These are phyloP conservation scores for Cladosporium oxysporum DNA, from an alignment of 2,329 filamentous ascomycete species.

Conservation along the genomic window DNA sequence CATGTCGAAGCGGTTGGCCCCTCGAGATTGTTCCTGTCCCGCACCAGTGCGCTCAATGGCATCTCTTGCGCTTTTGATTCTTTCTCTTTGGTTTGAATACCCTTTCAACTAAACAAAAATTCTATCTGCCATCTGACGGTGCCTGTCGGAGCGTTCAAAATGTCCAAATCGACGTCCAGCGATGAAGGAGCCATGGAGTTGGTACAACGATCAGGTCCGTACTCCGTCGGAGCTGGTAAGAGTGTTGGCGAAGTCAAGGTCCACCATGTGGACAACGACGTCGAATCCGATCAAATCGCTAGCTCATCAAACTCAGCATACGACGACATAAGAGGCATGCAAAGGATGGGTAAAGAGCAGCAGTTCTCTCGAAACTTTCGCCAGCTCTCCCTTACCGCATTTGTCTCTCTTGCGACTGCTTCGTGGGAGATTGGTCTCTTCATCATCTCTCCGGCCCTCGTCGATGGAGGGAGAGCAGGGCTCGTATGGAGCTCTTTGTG, in stretches of 20 bases:
- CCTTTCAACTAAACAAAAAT: not conserved
- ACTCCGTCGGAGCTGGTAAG: not conserved
- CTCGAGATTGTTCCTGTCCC: not conserved
- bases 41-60: not conserved
- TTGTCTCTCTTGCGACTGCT: constrained; percentile 23
- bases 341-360: constrained; percentile 26
- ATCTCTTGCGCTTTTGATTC: not conserved
- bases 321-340: not conserved
- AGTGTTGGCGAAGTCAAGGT: not conserved
- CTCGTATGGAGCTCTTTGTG: constrained; percentile 32
- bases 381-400: constrained; percentile 24
- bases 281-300: constrained; percentile 10
- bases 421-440: constrained; percentile 27
- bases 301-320: constrained; percentile 12
- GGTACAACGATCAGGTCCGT: not conserved
- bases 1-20: not conserved
- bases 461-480: constrained; percentile 32
- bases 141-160: not conserved
- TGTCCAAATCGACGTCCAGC: not conserved
- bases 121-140: not conserved
- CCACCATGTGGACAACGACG: constrained; percentile 2
- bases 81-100: not conserved
- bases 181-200: not conserved
- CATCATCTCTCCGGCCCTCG: constrained; percentile 22
- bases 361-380: constrained; percentile 26